Conservation (phyloP, 768 basidiomycete genomes). For the Rhizopogon roseolus region DNA sequence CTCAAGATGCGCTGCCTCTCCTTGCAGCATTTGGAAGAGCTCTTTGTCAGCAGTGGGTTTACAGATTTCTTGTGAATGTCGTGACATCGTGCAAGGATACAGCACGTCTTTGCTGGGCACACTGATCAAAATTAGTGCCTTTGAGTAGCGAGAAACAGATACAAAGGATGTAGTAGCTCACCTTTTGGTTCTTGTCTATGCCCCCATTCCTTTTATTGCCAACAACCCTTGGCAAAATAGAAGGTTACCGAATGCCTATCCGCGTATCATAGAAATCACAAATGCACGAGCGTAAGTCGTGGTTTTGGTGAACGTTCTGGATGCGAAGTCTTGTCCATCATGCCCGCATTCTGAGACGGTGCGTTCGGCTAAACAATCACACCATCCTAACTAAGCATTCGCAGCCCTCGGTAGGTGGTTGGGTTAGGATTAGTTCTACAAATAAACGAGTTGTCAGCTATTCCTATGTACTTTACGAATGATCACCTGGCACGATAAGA, state of each 20-base stretch:
- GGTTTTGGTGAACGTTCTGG: not conserved
- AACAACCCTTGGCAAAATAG: not conserved
- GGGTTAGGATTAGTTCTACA: not conserved
- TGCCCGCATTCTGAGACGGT: not conserved
- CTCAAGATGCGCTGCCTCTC: not conserved
- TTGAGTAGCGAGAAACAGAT: not conserved
- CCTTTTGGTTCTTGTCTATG: not conserved
- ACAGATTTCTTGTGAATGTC: not conserved
- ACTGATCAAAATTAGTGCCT: not conserved
- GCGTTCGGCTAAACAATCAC: not conserved
- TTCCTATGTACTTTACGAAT: too few relatives aligned
- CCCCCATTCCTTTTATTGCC: not conserved
- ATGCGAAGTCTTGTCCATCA: not conserved
- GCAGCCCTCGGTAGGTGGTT: not conserved
- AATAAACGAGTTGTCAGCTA: too few relatives aligned
- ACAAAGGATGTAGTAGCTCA: not conserved
- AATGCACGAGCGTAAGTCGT: not conserved
- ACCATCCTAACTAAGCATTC: not conserved
- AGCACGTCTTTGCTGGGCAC: not conserved
- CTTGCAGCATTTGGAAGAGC: not conserved
- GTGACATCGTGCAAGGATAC: not conserved
- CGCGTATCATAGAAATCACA: not conserved
- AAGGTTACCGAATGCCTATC: not conserved
- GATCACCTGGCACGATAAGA: too few relatives aligned
- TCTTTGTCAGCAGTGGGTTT: not conserved